Base-by-base conservation (phyloP, 768 basidiomycete genomes). In the Xerocomus potaroensis region DNA sequence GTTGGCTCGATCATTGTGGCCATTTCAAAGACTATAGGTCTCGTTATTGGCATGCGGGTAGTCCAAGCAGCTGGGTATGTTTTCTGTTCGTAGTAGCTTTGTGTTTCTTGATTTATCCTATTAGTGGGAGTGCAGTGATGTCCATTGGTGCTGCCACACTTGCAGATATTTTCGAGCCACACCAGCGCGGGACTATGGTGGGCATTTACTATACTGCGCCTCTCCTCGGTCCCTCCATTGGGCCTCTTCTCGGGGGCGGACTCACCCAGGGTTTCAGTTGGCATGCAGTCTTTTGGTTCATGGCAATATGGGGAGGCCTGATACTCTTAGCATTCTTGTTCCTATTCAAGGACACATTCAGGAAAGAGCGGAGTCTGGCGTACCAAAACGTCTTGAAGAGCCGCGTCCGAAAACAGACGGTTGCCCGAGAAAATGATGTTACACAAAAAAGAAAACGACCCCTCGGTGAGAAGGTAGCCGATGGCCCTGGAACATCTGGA, bases 211-310 rank as follows among this genome's bases (percentile, higher is more conserved):
- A 90, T 55, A 77, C 81, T 10, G 83, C 89, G 3, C 88, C 89
- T 0, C 74, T 91, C 3, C 73, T 92, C 3, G 90, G 88, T 0
- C 81, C 83, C 1, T 72, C 78, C 1, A 51, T 87, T 2, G 87
- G 86, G 0, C 81, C 85, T 1, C 75, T 90, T 24, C 56, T 90
- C 27, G 88, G 88, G 5, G 87, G 89, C 1, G 77, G 67, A 0
- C 69, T 91, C 4, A 82, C 87, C 0, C 74, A 82, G 44, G 77
- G 71, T 0, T 80, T 84, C 59, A 72, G 68, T 48, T 95, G 93
- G 93, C 78, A 91, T 27, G 81, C 84, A 1, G 78, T 87, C 1
- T 91, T 95, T 66, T 93, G 87, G 79, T 91, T 93, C 61, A 72
- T 93, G 29, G 72, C 77, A 2, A 82, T 84, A 23, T 75, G 82